Evolutionary conservation across 208 protist species (phyloP).

Genomic region (Crithidia acanthocephali): DNA sequence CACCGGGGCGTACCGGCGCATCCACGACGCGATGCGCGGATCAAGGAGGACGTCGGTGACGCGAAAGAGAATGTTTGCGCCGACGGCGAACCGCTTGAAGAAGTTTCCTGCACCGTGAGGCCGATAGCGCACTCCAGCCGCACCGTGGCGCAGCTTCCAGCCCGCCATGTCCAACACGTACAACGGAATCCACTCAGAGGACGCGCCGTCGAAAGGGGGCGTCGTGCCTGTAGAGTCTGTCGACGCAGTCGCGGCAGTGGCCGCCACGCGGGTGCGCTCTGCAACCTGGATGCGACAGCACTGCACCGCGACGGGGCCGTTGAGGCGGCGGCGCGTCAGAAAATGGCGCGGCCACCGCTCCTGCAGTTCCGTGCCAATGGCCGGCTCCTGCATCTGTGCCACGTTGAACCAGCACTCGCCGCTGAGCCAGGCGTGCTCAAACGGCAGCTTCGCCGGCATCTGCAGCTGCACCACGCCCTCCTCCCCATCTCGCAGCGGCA

Average conservation of each 20-base stretch:
- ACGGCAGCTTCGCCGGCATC: conserved; percentile 21
- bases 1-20: conserved; percentile 60
- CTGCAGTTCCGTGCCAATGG: conserved; percentile 46
- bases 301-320: conserved; percentile 22
- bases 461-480: conserved; percentile 31
- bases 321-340: conserved; percentile 40
- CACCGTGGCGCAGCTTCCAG: conserved; percentile 36
- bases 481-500: conserved; percentile 27
- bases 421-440: conserved; percentile 18
- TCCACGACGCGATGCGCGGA: conserved; percentile 25
- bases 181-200: conserved; percentile 40
- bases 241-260: conserved; percentile 20
- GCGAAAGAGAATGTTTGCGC: conserved; percentile 42
- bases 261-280: neutral
- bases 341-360: conserved; percentile 46
- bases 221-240: neutral
- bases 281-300: conserved; percentile 60
- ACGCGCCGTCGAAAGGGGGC: neutral
- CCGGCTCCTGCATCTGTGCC: conserved; percentile 65
- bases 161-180: conserved; percentile 17
- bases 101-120: neutral
- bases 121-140: conserved; percentile 20
- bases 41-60: conserved; percentile 48
- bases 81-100: conserved; percentile 2
- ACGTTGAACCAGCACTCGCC: conserved; percentile 78